These are phyloP conservation scores for Alectoria sarmentosa DNA, from an alignment of 495 filamentous ascomycete genomes.

Conservation along the genomic window DNA sequence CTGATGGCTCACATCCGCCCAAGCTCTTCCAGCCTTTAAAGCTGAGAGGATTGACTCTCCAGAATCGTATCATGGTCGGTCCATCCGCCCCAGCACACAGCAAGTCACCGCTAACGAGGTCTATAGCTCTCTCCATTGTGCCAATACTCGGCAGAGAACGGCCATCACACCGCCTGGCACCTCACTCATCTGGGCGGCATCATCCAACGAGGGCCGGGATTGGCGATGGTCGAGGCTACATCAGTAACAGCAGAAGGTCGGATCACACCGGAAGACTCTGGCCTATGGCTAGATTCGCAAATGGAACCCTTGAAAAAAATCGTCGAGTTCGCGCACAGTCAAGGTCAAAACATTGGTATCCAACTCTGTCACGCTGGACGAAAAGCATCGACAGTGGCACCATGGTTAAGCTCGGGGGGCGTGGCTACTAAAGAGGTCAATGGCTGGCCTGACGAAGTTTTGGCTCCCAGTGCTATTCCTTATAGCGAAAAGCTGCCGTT, in stretches of 20 bases:
- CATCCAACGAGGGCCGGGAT: constrained; percentile 56
- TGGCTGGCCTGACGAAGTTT: constrained; percentile 57
- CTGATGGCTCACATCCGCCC: constrained; percentile 47
- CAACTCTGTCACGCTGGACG: constrained; percentile 73
- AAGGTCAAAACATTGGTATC: constrained; percentile 63
- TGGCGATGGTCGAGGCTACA: constrained; percentile 68
- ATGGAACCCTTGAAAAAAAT: constrained; percentile 54
- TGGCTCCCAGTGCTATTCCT: constrained; percentile 47
- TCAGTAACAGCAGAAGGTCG: constrained; percentile 64
- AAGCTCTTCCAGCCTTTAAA: constrained; percentile 64
- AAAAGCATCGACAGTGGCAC: constrained; percentile 63
- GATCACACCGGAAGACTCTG: constrained; percentile 65
- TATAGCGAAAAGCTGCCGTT: constrained; percentile 44
- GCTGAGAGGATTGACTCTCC: constrained; percentile 50
- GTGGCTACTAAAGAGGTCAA: constrained; percentile 46
- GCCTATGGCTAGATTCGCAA: constrained; percentile 70
- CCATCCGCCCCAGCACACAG: not conserved
- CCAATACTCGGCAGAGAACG: constrained; percentile 61
- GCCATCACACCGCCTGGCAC: constrained; percentile 58
- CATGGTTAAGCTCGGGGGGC: constrained; percentile 49
- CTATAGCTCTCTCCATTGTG: constrained; percentile 51
- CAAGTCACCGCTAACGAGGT: not conserved
- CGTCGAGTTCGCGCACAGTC: constrained; percentile 63
- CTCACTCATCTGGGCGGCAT: constrained; percentile 52
- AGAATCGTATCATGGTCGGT: constrained; percentile 53